phyloP scores from a whole-genome alignment of 1,284 basidiomycete genomes.

The Pseudozyma tsukubaensis region DNA sequence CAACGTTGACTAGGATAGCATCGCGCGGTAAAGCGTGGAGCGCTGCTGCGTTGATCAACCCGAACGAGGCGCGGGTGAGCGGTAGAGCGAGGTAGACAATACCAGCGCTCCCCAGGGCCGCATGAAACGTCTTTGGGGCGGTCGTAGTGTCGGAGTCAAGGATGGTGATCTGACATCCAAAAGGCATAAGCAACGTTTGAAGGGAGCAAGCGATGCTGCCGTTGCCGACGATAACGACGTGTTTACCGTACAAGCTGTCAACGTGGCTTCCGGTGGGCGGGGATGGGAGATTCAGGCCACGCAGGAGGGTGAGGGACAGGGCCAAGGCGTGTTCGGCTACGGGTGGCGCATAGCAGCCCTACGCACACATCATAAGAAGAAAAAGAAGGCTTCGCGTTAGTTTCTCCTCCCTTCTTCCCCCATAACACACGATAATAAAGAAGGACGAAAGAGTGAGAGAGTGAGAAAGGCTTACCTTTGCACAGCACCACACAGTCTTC shows the following conservation, averaged over 20 bases:
- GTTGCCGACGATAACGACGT: conserved; percentile 44
- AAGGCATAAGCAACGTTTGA: conserved; percentile 18
- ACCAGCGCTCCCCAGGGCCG: conserved; percentile 10
- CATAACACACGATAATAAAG: too few species aligned
- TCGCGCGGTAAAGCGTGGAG: conserved; percentile 2
- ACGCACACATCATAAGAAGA: background rate
- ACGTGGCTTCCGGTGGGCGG: background rate
- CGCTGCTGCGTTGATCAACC: conserved; percentile 12
- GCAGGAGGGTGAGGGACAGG: conserved; percentile 29
- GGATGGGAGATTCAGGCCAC: background rate
- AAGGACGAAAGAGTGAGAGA: too few species aligned
- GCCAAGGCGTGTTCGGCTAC: conserved; percentile 58
- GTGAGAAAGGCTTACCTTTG: too few species aligned
- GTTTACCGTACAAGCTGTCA: conserved; percentile 13
- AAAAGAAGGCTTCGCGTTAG: background rate
- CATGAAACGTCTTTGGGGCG: background rate
- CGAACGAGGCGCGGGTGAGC: conserved; percentile 28
- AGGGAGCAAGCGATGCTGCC: conserved; percentile 40
- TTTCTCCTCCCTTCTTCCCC: too few species aligned
- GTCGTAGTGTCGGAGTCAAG: conserved; percentile 9
- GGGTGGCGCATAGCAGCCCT: conserved; percentile 47
- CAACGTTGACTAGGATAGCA: conserved; percentile 50
- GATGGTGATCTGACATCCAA: conserved; percentile 21
- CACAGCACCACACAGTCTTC: conserved; percentile 42
- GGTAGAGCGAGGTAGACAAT: conserved; percentile 49